phyloP scores from a whole-genome alignment of 139 green algal genomes.

The Spirogloea muscicola region DNA sequence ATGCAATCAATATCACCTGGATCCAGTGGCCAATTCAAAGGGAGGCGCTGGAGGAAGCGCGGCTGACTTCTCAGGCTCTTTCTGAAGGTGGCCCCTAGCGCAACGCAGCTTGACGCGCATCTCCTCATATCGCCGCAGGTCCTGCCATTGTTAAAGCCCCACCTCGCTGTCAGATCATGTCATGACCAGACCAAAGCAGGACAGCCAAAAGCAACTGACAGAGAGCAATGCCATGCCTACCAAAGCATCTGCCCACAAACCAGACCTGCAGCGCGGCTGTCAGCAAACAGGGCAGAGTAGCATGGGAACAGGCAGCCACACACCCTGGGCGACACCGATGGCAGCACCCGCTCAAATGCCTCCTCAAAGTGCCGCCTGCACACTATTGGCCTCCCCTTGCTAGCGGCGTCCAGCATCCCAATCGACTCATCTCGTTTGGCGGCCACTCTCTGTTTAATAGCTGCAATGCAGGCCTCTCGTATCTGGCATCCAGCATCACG shows the following conservation, averaged over 20 bases:
- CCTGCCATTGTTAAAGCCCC: neutral
- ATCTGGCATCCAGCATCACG: neutral
- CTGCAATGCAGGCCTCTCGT: slow-evolving; percentile 20
- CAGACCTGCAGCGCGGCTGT: neutral
- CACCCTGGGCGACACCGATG: slow-evolving; percentile 14
- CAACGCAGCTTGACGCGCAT: slow-evolving; percentile 4
- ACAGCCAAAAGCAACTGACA: neutral
- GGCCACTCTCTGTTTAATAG: slow-evolving; percentile 4
- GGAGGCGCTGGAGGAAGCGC: no score
- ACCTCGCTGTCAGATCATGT: neutral
- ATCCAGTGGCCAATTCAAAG: no score
- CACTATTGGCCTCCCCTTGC: slow-evolving; percentile 9
- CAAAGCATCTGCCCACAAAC: neutral
- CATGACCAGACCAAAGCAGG: neutral
- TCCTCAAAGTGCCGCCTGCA: slow-evolving; percentile 5
- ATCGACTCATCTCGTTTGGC: neutral
- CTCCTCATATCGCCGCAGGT: slow-evolving; percentile 22
- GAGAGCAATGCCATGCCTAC: neutral
- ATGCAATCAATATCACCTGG: no score
- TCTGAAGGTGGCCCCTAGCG: slow-evolving; percentile 12
- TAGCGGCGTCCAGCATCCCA: neutral
- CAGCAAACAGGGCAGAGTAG: neutral
- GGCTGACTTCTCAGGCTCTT: no score
- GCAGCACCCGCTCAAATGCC: slow-evolving; percentile 3
- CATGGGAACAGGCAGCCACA: neutral